A percentile compares a stretch with the other conserved stretches of the same genome.
Conservation (phyloP, 371 early-diverging fungal genomes). For the Mucor saturninus region DNA sequence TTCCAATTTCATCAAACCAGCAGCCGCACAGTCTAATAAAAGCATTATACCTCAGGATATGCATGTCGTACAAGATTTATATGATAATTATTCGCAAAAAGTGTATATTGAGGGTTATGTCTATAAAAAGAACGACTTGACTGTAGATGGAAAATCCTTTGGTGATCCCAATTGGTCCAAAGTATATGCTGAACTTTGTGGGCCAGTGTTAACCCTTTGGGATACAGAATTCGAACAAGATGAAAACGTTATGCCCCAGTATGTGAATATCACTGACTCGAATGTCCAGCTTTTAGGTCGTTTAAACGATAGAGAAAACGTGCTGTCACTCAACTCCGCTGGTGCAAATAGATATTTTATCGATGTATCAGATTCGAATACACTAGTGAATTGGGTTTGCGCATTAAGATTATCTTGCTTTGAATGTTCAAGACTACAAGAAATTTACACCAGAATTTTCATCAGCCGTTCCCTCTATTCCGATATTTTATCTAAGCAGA, state of each 20-base stretch:
- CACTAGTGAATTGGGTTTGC: conserved; percentile 57
- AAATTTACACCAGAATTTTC: conserved; percentile 65
- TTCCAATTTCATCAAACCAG: conserved; percentile 41
- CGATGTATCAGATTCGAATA: conserved; percentile 44
- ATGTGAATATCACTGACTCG: conserved; percentile 66
- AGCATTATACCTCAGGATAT: conserved; percentile 16
- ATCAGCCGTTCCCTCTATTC: conserved; percentile 41
- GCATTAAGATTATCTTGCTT: conserved; percentile 73
- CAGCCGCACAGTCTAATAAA: conserved; percentile 25
- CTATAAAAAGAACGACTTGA: conserved; percentile 63
- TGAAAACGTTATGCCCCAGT: conserved; percentile 44
- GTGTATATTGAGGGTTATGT: conserved; percentile 71
- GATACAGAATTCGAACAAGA: conserved; percentile 26
- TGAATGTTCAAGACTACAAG: conserved; percentile 67
- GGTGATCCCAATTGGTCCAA: conserved; percentile 59
- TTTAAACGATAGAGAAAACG: conserved; percentile 42
- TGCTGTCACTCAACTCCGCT: conserved; percentile 62
- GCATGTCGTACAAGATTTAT: conserved; percentile 41
- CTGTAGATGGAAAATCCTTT: conserved; percentile 59
- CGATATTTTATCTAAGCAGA: conserved; percentile 20
- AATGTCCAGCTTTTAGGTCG: conserved; percentile 49
- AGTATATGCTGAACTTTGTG: conserved; percentile 68
- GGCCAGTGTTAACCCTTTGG: conserved; percentile 63
- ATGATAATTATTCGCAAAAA: conserved; percentile 66
- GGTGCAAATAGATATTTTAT: conserved; percentile 56